Evolutionary conservation across 2,329 filamentous ascomycete genomes (phyloP).

Genomic region (Penicillium freii): DNA sequence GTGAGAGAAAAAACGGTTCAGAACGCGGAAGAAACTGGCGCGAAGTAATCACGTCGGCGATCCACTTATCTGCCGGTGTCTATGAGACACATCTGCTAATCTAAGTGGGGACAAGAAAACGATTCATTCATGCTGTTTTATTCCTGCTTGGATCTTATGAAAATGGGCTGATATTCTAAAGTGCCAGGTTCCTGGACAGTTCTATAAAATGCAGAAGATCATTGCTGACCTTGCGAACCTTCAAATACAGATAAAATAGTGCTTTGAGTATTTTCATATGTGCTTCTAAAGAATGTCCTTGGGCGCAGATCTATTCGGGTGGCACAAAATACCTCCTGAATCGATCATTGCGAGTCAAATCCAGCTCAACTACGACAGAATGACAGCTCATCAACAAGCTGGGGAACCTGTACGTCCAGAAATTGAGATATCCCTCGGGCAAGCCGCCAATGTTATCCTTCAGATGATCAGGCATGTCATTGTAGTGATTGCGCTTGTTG

Average conservation of each 20-base stretch:
- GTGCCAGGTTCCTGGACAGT: background rate
- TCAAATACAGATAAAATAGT: background rate
- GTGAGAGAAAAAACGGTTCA: background rate
- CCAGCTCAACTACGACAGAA: conserved; percentile 66
- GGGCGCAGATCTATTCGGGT: conserved; percentile 25
- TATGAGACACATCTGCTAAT: background rate
- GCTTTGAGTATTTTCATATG: background rate
- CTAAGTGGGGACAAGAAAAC: background rate
- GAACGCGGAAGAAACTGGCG: conserved; percentile 5
- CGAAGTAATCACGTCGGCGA: background rate
- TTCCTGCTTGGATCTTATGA: background rate
- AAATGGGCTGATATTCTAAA: too few relatives aligned
- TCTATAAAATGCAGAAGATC: background rate
- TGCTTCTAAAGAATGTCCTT: background rate
- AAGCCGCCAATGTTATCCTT: conserved; percentile 70
- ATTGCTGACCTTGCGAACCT: too few relatives aligned
- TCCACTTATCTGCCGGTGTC: background rate
- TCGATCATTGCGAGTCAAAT: conserved; percentile 50
- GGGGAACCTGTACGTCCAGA: conserved; percentile 80
- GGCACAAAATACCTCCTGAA: conserved; percentile 45
- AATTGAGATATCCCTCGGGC: conserved; percentile 76
- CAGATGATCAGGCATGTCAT: conserved; percentile 83
- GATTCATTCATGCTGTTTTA: background rate
- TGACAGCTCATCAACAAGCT: conserved; percentile 76
- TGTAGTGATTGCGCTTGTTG: conserved; percentile 98